phyloP scores from a whole-genome alignment of 352 stramenopile species.

The Albugo candida region DNA sequence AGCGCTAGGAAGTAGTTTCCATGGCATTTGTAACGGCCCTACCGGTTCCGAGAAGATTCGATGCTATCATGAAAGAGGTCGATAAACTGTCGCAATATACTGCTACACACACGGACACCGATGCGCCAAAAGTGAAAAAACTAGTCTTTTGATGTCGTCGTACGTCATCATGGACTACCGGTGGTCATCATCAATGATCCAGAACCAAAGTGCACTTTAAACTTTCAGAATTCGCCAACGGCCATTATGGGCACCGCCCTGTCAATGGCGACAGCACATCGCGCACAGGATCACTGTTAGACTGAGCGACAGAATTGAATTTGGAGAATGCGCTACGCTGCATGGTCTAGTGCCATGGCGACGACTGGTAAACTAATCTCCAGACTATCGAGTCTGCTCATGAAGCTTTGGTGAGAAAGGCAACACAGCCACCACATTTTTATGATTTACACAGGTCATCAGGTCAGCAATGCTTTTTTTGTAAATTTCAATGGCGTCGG shows the following conservation, averaged over 20 bases:
- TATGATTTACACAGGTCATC: constrained; percentile 1
- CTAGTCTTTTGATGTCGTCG: too few relatives aligned
- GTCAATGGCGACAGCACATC: constrained; percentile 1
- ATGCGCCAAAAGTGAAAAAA: not conserved
- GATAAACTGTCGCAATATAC: constrained; percentile 7
- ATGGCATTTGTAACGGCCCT: constrained; percentile 8
- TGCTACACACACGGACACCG: not conserved
- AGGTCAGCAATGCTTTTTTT: too few relatives aligned
- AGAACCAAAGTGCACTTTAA: constrained; percentile 3
- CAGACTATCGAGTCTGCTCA: constrained; percentile 5
- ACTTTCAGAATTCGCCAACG: constrained; percentile 3
- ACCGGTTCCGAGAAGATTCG: constrained; percentile 6
- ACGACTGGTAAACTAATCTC: constrained; percentile 3
- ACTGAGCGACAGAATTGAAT: constrained; percentile 4
- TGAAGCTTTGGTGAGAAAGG: constrained; percentile 1
- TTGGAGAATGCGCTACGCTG: constrained; percentile 3
- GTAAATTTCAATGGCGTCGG: too few relatives aligned
- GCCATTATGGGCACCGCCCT: constrained; percentile 1
- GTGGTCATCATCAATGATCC: not conserved
- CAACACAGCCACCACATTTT: constrained; percentile 2
- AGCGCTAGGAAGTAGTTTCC: constrained; percentile 6
- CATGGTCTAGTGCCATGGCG: constrained; percentile 6
- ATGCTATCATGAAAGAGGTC: not conserved
- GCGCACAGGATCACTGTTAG: constrained; percentile 4
- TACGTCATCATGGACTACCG: not conserved